Evolutionary conservation across 2,329 filamentous ascomycete species (phyloP).

Genomic region (Claviceps sp.): DNA sequence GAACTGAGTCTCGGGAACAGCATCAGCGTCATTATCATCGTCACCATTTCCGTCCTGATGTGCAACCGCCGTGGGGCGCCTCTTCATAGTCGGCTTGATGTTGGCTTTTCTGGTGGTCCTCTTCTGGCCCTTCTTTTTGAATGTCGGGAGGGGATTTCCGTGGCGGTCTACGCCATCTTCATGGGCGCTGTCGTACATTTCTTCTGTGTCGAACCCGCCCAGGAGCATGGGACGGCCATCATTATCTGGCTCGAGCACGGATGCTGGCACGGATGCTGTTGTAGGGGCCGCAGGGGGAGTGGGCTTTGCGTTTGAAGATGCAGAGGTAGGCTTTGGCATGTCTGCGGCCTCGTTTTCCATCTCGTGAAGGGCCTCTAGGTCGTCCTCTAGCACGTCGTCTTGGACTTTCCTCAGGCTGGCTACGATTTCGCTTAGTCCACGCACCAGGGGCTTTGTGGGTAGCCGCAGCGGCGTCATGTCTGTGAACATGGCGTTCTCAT

Average conservation of each 20-base stretch:
- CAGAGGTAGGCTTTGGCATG: conserved; percentile 10
- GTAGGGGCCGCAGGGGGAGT: conserved; percentile 5
- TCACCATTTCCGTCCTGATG: conserved; percentile 15
- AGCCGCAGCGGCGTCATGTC: conserved; percentile 35
- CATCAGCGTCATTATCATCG: conserved; percentile 16
- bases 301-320: conserved; percentile 17
- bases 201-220: conserved; percentile 52
- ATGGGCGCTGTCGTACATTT: conserved; percentile 38
- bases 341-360: conserved; percentile 39
- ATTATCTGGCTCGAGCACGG: conserved; percentile 24
- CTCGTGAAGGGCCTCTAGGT: conserved; percentile 61
- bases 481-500: conserved; percentile 41
- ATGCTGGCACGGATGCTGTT: background rate
- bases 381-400: conserved; percentile 57
- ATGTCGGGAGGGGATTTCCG: conserved; percentile 47
- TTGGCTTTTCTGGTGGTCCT: conserved; percentile 58
- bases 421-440: conserved; percentile 62
- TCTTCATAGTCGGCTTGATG: conserved; percentile 40
- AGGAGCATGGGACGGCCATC: conserved; percentile 31
- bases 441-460: conserved; percentile 47
- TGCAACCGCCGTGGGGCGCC: conserved; percentile 27
- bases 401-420: conserved; percentile 56
- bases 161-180: conserved; percentile 40
- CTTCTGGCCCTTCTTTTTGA: conserved; percentile 78
- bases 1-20: conserved; percentile 17